Conservation (phyloP, 306 rosid species). For the Cicer cuneatum region DNA sequence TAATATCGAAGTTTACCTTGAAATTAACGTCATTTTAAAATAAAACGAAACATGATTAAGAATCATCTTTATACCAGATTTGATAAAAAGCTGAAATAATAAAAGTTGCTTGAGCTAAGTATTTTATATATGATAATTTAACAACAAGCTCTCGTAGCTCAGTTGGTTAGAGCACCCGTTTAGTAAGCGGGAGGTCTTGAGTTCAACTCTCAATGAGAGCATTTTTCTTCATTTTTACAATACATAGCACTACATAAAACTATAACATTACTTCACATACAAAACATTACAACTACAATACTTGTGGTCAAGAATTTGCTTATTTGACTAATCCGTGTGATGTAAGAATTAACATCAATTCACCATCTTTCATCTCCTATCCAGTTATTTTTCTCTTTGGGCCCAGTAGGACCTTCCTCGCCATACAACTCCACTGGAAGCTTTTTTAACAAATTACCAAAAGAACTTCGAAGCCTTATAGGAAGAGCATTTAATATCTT, state of each 20-base stretch:
- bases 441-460: constrained; percentile 39
- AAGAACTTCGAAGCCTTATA: constrained; percentile 37
- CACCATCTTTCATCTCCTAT: constrained; percentile 61
- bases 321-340: constrained; percentile 25
- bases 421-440: constrained; percentile 55
- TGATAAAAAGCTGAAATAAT: no score
- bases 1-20: no score
- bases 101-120: no score
- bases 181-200: constrained; percentile 61
- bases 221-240: background rate
- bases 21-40: no score
- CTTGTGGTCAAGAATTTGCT: background rate
- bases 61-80: no score
- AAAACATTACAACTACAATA: constrained; percentile 35
- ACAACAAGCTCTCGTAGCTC: constrained; percentile 47
- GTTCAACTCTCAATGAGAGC: constrained; percentile 51
- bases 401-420: constrained; percentile 61
- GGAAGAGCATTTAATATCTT: constrained; percentile 50
- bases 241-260: background rate
- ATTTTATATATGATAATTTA: background rate
- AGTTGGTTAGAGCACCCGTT: constrained; percentile 60
- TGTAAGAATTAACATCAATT: constrained; percentile 6
- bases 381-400: constrained; percentile 58
- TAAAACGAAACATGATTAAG: background rate
- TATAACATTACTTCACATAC: no score